A percentile compares a stretch with the other conserved stretches of the same genome.
Evolutionary conservation across 2,329 filamentous ascomycete genomes (phyloP).

Genomic region (Cylindrodendrum hubeiense): DNA sequence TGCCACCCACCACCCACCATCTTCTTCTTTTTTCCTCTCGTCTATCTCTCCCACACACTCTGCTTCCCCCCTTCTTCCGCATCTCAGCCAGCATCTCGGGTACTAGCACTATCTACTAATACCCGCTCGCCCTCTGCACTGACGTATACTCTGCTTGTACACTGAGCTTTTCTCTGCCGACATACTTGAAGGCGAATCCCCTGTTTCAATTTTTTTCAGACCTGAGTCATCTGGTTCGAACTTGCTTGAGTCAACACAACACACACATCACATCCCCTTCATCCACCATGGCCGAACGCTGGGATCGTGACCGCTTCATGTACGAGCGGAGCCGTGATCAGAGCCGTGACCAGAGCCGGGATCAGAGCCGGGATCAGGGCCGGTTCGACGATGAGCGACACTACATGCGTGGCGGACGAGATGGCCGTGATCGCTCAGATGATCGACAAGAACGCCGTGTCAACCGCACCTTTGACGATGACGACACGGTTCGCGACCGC

Average conservation of each 20-base stretch:
- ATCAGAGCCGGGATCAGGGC: no score
- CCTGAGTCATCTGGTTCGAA: slow-evolving; percentile 24
- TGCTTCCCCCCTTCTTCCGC: not conserved
- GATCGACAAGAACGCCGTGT: slow-evolving; percentile 62
- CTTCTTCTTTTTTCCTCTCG: slow-evolving; percentile 24
- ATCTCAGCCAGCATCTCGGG: slow-evolving; percentile 3
- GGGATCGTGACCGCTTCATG: slow-evolving; percentile 67
- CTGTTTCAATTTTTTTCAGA: slow-evolving; percentile 19
- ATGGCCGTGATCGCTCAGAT: slow-evolving; percentile 58
- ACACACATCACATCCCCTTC: slow-evolving; percentile 11
- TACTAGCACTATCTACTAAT: slow-evolving; percentile 7
- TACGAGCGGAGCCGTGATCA: slow-evolving; percentile 55
- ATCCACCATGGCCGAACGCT: slow-evolving; percentile 54
- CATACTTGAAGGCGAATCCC: not conserved
- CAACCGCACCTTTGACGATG: slow-evolving; percentile 61
- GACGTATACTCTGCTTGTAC: slow-evolving; percentile 11
- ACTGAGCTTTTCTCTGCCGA: not conserved
- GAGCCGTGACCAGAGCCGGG: slow-evolving; percentile 56
- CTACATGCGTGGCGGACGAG: slow-evolving; percentile 51
- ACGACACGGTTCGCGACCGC: slow-evolving; percentile 61
- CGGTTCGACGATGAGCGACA: slow-evolving; percentile 69
- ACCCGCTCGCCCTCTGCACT: not conserved
- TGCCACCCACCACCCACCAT: slow-evolving; percentile 35
- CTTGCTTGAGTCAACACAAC: slow-evolving; percentile 14
- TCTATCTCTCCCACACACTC: slow-evolving; percentile 24